These are phyloP conservation scores for Dictyostelium firmibasis DNA, from an alignment of 78 protist genomes.

Conservation along the genomic window DNA sequence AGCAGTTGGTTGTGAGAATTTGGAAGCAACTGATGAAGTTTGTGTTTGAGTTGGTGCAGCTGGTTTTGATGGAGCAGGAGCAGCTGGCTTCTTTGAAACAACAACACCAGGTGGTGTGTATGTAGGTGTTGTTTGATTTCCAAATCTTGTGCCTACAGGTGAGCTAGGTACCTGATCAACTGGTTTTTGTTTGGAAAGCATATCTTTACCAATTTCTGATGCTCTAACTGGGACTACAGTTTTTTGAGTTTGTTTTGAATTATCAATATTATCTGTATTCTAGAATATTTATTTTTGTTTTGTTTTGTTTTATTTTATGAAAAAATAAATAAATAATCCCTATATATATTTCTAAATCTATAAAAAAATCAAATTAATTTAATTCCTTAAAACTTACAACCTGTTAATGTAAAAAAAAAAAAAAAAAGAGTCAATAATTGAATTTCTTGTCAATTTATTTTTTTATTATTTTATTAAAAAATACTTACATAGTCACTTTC, in stretches of 20 bases:
- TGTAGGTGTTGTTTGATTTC: slow-evolving; percentile 6
- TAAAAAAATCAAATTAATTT: too few species aligned
- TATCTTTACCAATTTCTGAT: slow-evolving; percentile 34
- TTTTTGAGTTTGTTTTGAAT: slow-evolving; percentile 53
- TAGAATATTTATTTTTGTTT: background rate
- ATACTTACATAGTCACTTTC: slow-evolving; percentile 55
- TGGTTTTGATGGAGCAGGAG: slow-evolving; percentile 7
- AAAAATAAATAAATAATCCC: too few species aligned
- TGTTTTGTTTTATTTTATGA: too few species aligned
- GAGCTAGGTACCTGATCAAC: slow-evolving; percentile 33
- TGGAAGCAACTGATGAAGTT: slow-evolving; percentile 10
- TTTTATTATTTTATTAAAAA: too few species aligned
- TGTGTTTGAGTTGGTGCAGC: slow-evolving; percentile 20
- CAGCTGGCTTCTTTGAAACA: slow-evolving; percentile 14
- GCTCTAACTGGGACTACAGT: background rate
- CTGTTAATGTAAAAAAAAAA: background rate
- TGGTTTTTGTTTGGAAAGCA: slow-evolving; percentile 25
- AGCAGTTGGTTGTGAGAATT: slow-evolving; percentile 35
- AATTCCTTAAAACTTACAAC: background rate
- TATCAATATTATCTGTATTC: slow-evolving; percentile 57
- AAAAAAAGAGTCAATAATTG: too few species aligned
- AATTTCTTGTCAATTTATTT: too few species aligned
- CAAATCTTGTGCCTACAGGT: background rate
- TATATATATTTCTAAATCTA: background rate
- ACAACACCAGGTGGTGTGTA: slow-evolving; percentile 20